Base-by-base conservation (phyloP, 257 asterid genomes). In the Dorcoceras hygrometricum region DNA sequence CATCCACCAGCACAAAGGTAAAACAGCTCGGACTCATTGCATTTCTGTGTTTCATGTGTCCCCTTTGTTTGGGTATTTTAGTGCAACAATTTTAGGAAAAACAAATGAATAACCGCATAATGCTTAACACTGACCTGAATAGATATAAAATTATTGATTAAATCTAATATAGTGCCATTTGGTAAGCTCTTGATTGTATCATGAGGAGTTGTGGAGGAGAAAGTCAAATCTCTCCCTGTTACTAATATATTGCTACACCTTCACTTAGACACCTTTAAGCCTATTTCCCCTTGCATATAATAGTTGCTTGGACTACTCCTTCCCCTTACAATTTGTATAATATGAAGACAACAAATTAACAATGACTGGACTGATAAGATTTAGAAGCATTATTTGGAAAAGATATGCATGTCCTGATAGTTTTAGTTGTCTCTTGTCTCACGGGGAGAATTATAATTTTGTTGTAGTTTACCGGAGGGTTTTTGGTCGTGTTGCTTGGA, bases 1-100 rank as follows among this genome's bases (percentile, higher is more conserved):
- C 94, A 20, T 80, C 97, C 57, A 60, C 87, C 46, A 78, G 84
- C 68, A 75, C 96, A 23, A 93, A 85, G 97, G 99, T 93, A 64
- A n/a, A 63, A 26, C 8, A 46, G 0, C 53, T 46, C 20, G 1
- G 50, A 3, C 16, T 46, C 20, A 4, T 4, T 46, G 20, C 6
- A 16, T 16, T 46, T 46, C 4, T 14, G 53, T 46, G 19, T 46
- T 16, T 16, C 20, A 14, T 46, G 19, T 16, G 6, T 16, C 19
- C 1, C 48, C 51, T 39, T 39, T 39, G 6, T 39, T 39, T 39
- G 51, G 51, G 51, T 3, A 14, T 14, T 39, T 39, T 39, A 39
- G 51, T 39, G 46, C 4, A 10, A 34, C 46, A 34, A 34, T 34
- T 34, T 14, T 39, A 12, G 51, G 51, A 3, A 39, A 39, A 39